phyloP scores from a whole-genome alignment of 306 rosid genomes.

The Cyclanthera cordifolia region DNA sequence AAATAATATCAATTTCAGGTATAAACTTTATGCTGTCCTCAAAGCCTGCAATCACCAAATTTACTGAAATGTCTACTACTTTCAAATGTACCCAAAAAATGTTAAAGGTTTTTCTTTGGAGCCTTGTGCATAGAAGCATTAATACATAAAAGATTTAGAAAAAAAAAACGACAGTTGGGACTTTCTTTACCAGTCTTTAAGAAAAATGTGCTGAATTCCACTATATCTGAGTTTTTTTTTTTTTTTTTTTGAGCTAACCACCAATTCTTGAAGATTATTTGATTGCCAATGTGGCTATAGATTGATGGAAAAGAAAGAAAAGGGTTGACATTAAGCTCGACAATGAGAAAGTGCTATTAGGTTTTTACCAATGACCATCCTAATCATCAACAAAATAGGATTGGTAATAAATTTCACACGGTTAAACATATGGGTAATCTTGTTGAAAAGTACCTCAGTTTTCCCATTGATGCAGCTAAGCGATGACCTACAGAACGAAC shows the following conservation, averaged over 20 bases:
- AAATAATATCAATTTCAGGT: neutral
- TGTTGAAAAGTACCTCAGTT: slow-evolving; percentile 43
- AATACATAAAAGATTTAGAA: neutral
- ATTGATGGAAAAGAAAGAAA: too few relatives aligned
- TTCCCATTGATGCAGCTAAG: slow-evolving; percentile 81
- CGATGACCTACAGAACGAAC: slow-evolving; percentile 96
- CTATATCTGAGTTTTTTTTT: neutral
- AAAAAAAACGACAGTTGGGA: neutral
- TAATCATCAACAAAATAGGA: neutral
- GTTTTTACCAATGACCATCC: neutral
- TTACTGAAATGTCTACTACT: neutral
- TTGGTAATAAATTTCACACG: neutral
- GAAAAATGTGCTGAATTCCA: neutral
- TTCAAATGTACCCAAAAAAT: neutral
- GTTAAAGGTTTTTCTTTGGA: neutral
- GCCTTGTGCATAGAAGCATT: neutral
- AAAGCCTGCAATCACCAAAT: neutral
- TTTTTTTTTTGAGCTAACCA: neutral
- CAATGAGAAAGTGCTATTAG: neutral
- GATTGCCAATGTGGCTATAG: too few relatives aligned
- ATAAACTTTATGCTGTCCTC: neutral
- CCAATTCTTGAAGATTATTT: neutral
- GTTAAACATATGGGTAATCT: neutral
- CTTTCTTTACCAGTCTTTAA: neutral
- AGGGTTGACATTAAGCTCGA: too few relatives aligned